Evolutionary conservation across 768 basidiomycete species (phyloP).

Genomic region (Amanita fuliginea): DNA sequence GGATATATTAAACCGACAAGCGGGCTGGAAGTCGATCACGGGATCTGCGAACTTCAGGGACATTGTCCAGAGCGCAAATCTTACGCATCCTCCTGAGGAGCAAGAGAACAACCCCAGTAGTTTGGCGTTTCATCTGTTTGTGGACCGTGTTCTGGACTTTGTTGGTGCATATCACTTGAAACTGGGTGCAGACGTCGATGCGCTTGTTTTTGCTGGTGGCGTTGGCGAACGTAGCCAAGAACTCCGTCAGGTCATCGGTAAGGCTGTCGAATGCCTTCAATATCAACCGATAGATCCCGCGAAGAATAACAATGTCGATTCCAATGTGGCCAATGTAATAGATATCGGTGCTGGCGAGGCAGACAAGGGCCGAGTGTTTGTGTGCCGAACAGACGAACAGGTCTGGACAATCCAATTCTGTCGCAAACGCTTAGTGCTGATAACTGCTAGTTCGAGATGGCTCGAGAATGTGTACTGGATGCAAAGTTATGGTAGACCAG

Average conservation of each 20-base stretch:
- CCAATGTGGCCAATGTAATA: neutral
- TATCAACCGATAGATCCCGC: constrained; percentile 35
- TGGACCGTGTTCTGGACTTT: constrained; percentile 65
- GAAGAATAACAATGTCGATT: constrained; percentile 25
- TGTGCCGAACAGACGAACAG: constrained; percentile 64
- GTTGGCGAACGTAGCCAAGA: constrained; percentile 70
- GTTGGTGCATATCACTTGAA: constrained; percentile 70
- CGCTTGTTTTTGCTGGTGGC: constrained; percentile 78
- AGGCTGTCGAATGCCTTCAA: constrained; percentile 49
- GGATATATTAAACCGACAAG: constrained; percentile 61
- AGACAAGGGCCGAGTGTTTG: constrained; percentile 27
- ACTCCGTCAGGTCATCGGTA: constrained; percentile 47
- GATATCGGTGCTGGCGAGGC: constrained; percentile 11
- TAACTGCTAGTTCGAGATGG: constrained; percentile 26
- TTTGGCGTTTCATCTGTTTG: constrained; percentile 70
- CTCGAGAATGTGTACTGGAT: constrained; percentile 23
- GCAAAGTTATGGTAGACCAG: constrained; percentile 13
- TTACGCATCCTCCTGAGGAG: constrained; percentile 13
- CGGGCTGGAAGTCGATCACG: constrained; percentile 69
- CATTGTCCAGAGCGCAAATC: constrained; percentile 39
- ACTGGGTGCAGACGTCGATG: constrained; percentile 58
- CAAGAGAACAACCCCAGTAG: constrained; percentile 26
- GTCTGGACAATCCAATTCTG: constrained; percentile 14
- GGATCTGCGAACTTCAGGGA: constrained; percentile 77
- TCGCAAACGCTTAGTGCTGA: neutral